Evolutionary conservation across 2,329 filamentous ascomycete species (phyloP).

Genomic region (Pestalotiopsis sp.): DNA sequence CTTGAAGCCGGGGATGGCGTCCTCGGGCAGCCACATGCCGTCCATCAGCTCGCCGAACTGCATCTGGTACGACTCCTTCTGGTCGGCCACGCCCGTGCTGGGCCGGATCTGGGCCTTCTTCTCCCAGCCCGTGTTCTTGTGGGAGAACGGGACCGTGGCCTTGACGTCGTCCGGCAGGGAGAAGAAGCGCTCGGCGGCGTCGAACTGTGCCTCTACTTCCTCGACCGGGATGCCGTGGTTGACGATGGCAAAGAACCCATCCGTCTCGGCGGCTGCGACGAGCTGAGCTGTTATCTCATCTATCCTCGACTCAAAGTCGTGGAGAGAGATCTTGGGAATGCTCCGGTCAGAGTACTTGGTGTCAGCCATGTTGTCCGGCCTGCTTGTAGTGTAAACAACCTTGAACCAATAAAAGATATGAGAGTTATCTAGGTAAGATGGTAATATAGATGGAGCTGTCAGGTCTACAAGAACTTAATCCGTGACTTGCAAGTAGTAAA

Average conservation of each 20-base stretch:
- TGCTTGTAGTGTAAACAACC: too few species aligned
- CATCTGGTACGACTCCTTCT: conserved; percentile 65
- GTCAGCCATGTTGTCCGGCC: conserved; percentile 23
- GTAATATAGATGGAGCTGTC: neutral
- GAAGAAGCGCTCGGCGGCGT: conserved; percentile 56
- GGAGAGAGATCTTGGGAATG: conserved; percentile 57
- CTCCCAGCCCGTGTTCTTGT: conserved; percentile 64
- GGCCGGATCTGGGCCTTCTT: conserved; percentile 60
- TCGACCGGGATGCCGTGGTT: conserved; percentile 55
- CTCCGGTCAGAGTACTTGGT: conserved; percentile 44
- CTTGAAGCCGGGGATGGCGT: conserved; percentile 51
- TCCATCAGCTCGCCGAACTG: conserved; percentile 61
- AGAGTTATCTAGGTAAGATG: too few species aligned
- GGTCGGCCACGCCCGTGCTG: conserved; percentile 60
- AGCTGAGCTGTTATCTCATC: conserved; percentile 56
- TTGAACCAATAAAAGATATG: neutral
- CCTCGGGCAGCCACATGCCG: conserved; percentile 54
- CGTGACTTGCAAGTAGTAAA: neutral
- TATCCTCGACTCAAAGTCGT: conserved; percentile 54
- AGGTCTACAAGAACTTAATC: neutral
- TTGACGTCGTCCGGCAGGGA: conserved; percentile 53
- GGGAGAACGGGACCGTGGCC: conserved; percentile 55
- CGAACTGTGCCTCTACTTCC: conserved; percentile 56
- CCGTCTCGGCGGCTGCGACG: conserved; percentile 56
- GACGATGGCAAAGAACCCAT: conserved; percentile 62